Percentiles rank a stretch among this genome's conserved stretches.
Evolutionary conservation across 1,139 yeast species (phyloP).

Genomic region (Zygosaccharomyces pseudobailii): DNA sequence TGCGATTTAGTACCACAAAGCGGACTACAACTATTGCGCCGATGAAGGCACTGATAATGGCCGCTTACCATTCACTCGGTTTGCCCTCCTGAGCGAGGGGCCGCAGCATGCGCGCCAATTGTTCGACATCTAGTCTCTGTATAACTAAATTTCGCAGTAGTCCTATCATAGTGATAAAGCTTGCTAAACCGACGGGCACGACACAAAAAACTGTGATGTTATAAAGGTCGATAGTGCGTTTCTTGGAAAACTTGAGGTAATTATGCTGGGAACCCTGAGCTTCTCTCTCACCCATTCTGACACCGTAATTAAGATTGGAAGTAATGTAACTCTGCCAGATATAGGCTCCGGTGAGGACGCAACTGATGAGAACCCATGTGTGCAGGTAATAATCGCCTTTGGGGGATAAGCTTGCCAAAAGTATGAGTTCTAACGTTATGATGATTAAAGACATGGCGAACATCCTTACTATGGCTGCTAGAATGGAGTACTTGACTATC

Average conservation of each 20-base stretch:
- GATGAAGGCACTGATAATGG: too few species aligned
- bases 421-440: slow-evolving; percentile 63
- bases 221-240: slow-evolving; percentile 68
- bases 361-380: slow-evolving; percentile 86
- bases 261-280: background rate
- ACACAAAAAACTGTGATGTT: slow-evolving; percentile 93
- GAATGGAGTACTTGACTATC: slow-evolving; percentile 83
- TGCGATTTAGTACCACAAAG: background rate
- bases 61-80: background rate
- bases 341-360: slow-evolving; percentile 76
- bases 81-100: background rate
- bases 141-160: slow-evolving; percentile 69
- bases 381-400: slow-evolving; percentile 63
- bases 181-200: slow-evolving; percentile 93
- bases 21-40: too few species aligned
- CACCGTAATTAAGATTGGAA: slow-evolving; percentile 60
- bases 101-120: slow-evolving; percentile 22
- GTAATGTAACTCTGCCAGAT: slow-evolving; percentile 87
- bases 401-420: slow-evolving; percentile 57
- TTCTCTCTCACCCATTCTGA: slow-evolving; percentile 6
- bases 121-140: slow-evolving; percentile 65
- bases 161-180: slow-evolving; percentile 87
- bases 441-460: slow-evolving; percentile 74
- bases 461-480: slow-evolving; percentile 84
- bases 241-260: slow-evolving; percentile 24